These are phyloP conservation scores for Candida labiduridarum DNA, from an alignment of 1,139 yeast genomes.

Conservation along the genomic window DNA sequence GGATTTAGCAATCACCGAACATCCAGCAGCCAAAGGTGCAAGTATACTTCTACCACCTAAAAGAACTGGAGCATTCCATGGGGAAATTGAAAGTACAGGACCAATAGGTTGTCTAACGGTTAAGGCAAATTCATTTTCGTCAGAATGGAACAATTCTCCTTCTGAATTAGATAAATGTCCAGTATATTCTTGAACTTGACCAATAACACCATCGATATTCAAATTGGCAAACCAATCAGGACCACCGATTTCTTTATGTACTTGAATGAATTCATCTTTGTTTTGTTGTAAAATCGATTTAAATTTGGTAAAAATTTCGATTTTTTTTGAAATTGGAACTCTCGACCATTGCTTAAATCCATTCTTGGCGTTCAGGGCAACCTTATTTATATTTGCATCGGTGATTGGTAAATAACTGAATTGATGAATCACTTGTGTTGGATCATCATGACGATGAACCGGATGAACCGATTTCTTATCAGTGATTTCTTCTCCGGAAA, in stretches of 20 bases:
- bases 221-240: constrained; percentile 40
- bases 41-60: constrained; percentile 39
- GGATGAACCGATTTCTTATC: constrained; percentile 13
- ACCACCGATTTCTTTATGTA: constrained; percentile 39
- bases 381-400: constrained; percentile 7
- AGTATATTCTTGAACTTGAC: constrained; percentile 27
- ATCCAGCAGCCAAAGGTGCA: constrained; percentile 53
- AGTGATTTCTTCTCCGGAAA: constrained; percentile 21
- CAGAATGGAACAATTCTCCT: constrained; percentile 27
- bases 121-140: constrained; percentile 28
- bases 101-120: constrained; percentile 43
- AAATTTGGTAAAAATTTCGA: constrained; percentile 23
- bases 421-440: constrained; percentile 16
- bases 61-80: constrained; percentile 54
- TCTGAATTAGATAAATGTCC: constrained; percentile 21
- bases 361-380: constrained; percentile 18
- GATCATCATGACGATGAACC: constrained; percentile 17
- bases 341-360: constrained; percentile 35
- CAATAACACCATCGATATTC: constrained; percentile 30
- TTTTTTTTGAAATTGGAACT: constrained; percentile 18
- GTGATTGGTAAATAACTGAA: constrained; percentile 14
- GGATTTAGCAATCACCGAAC: constrained; percentile 47
- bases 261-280: constrained; percentile 21
- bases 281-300: constrained; percentile 18
- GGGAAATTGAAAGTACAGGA: constrained; percentile 46